These are phyloP conservation scores for Fusarium coffeatum DNA, from an alignment of 2,329 filamentous ascomycete genomes.

Conservation along the genomic window DNA sequence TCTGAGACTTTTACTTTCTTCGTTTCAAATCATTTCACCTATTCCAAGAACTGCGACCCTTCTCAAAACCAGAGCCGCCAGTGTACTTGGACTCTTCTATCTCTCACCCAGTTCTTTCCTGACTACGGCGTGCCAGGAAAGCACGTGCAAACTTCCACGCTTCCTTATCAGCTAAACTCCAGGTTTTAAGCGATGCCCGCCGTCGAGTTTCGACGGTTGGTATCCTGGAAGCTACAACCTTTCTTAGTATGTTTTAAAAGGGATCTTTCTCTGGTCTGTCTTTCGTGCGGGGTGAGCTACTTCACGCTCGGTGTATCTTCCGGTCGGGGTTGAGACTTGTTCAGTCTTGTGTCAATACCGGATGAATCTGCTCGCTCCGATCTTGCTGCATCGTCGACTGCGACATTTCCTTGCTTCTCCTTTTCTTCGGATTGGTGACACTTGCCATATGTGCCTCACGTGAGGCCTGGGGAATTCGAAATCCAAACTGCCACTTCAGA, in stretches of 20 bases:
- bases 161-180: constrained; percentile 79
- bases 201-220: constrained; percentile 58
- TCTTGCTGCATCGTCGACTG: constrained; percentile 44
- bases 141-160: constrained; percentile 80
- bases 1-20: background rate
- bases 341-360: constrained; percentile 13
- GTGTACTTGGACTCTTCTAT: constrained; percentile 74
- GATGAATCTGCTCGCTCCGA: constrained; percentile 12
- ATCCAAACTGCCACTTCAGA: constrained; percentile 91
- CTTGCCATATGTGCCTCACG: constrained; percentile 58
- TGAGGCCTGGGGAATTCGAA: constrained; percentile 71
- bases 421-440: constrained; percentile 21
- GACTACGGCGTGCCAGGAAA: constrained; percentile 69
- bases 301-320: constrained; percentile 49
- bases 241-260: constrained; percentile 63
- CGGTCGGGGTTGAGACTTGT: constrained; percentile 56
- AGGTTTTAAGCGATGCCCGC: constrained; percentile 70
- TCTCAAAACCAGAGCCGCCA: constrained; percentile 68
- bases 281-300: constrained; percentile 58
- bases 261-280: constrained; percentile 64
- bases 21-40: constrained; percentile 52
- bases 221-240: constrained; percentile 63
- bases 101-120: constrained; percentile 77
- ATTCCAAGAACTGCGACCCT: constrained; percentile 52
- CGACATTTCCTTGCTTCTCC: constrained; percentile 33